Conservation (phyloP, 768 basidiomycete genomes). For the Brasilioporus rufonigricans region DNA sequence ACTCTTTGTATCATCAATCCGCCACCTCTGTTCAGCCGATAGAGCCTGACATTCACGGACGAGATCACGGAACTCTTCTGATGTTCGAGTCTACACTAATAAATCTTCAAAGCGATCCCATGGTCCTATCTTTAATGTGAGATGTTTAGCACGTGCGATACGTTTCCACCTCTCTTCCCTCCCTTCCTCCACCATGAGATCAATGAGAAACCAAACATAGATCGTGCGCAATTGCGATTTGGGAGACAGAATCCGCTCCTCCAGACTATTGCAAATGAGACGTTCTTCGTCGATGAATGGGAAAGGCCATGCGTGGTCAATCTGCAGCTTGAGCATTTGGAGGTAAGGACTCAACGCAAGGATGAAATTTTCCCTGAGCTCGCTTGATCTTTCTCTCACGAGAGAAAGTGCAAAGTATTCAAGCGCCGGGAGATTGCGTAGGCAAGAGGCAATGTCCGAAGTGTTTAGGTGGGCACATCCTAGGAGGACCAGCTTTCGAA, state of each 20-base stretch:
- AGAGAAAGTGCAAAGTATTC: slow-evolving; percentile 38
- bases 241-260: too few species aligned
- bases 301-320: slow-evolving; percentile 34
- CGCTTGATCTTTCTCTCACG: slow-evolving; percentile 35
- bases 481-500: too few species aligned
- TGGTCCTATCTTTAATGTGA: slow-evolving; percentile 27
- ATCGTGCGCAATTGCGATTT: slow-evolving; percentile 8
- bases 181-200: slow-evolving; percentile 21
- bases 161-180: slow-evolving; percentile 24
- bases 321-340: slow-evolving; percentile 33
- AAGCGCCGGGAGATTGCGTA: slow-evolving; percentile 27
- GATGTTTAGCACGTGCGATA: slow-evolving; percentile 22
- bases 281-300: slow-evolving; percentile 32
- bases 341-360: slow-evolving; percentile 29
- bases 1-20: too few species aligned
- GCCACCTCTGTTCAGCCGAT: too few species aligned
- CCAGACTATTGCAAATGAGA: slow-evolving; percentile 31
- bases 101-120: too few species aligned
- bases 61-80: too few species aligned
- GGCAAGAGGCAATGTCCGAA: slow-evolving; percentile 26
- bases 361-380: too few species aligned
- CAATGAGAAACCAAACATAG: slow-evolving; percentile 19
- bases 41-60: too few species aligned
- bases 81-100: too few species aligned
- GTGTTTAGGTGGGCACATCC: slow-evolving; percentile 34